Evolutionary conservation across 2,329 filamentous ascomycete genomes (phyloP).

Genomic region (Chaetomium sp.): DNA sequence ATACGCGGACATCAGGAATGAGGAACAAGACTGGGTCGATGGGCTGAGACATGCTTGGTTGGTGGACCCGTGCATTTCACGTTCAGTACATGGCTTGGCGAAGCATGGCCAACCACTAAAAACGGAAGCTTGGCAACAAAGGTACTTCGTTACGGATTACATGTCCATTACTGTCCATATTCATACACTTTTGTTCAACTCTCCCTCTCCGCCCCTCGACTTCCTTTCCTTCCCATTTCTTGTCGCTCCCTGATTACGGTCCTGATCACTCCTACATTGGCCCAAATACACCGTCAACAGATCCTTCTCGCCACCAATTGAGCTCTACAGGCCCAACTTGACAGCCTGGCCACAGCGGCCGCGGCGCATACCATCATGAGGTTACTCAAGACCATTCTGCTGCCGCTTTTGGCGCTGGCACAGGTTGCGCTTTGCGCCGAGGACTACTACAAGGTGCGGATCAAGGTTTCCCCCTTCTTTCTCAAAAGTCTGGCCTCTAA

Average conservation of each 20-base stretch:
- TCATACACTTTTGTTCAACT: too few species aligned
- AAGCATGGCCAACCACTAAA: too few species aligned
- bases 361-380: conserved; percentile 48
- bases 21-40: background rate
- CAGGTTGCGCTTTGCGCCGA: conserved; percentile 62
- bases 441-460: conserved; percentile 75
- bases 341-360: conserved; percentile 26
- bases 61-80: too few species aligned
- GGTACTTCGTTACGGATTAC: background rate
- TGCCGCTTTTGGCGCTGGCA: conserved; percentile 57
- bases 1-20: background rate
- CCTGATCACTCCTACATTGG: background rate
- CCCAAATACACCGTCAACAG: background rate
- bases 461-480: background rate
- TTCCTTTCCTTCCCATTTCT: conserved; percentile 10
- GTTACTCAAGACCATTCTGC: conserved; percentile 50
- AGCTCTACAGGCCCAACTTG: conserved; percentile 5
- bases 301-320: conserved; percentile 19
- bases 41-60: too few species aligned
- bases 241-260: conserved; percentile 24
- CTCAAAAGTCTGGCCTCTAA: background rate
- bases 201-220: background rate
- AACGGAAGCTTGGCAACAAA: too few species aligned
- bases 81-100: too few species aligned
- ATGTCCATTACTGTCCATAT: background rate